phyloP scores from a whole-genome alignment of 2,329 filamentous ascomycete species.

The Colletotrichum navitas region DNA sequence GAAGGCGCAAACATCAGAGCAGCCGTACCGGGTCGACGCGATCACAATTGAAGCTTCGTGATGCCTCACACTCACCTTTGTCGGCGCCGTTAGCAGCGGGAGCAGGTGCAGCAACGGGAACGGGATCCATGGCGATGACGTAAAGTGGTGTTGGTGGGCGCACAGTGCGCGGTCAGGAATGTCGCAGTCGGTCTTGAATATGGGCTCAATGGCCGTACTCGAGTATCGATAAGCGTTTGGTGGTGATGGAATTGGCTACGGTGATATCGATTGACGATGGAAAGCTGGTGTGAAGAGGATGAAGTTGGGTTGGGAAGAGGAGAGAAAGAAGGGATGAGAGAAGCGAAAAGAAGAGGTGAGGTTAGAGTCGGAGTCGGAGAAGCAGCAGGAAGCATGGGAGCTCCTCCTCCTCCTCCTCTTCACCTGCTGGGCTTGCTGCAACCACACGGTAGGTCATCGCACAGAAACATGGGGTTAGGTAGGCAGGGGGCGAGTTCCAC shows the following conservation, averaged over 20 bases:
- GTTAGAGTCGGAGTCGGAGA: slow-evolving; percentile 35
- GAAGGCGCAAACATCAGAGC: not conserved
- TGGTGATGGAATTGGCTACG: slow-evolving; percentile 10
- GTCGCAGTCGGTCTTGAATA: slow-evolving; percentile 8
- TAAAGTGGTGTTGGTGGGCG: slow-evolving; percentile 42
- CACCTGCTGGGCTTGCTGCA: slow-evolving; percentile 17
- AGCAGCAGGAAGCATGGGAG: slow-evolving; percentile 12
- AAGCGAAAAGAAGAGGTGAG: slow-evolving; percentile 41
- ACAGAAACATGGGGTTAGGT: slow-evolving; percentile 37
- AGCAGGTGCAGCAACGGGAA: slow-evolving; percentile 38
- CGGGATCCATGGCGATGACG: slow-evolving; percentile 54
- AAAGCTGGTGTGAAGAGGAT: slow-evolving; percentile 15
- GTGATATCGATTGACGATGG: slow-evolving; percentile 23
- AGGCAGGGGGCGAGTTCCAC: slow-evolving; percentile 18
- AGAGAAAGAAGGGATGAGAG: slow-evolving; percentile 11
- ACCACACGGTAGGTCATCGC: slow-evolving; percentile 40
- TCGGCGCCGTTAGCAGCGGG: slow-evolving; percentile 45
- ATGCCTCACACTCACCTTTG: slow-evolving; percentile 47
- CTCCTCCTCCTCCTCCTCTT: not conserved
- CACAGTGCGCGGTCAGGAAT: slow-evolving; percentile 31
- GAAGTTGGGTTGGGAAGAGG: slow-evolving; percentile 18
- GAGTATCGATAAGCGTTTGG: slow-evolving; percentile 7
- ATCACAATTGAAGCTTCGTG: slow-evolving; percentile 19
- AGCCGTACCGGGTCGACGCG: slow-evolving; percentile 12
- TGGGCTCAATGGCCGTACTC: slow-evolving; percentile 31